These are phyloP conservation scores for Fonsecaea pugnacius DNA, from an alignment of 2,329 filamentous ascomycete genomes.

Conservation along the genomic window DNA sequence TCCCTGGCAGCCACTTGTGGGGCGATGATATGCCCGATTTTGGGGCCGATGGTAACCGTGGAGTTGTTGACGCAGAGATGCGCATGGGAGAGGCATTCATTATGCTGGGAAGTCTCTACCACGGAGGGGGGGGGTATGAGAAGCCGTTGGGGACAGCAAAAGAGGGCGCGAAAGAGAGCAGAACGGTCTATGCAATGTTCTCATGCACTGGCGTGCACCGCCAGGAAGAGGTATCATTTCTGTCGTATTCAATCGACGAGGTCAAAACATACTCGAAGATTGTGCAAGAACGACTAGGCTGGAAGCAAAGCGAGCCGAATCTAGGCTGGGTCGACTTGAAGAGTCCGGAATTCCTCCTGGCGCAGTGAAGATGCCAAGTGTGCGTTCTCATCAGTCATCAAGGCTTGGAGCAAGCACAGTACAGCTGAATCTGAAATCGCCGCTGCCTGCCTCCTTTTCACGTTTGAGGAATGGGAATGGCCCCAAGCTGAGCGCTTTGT, in stretches of 20 bases:
- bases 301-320: constrained; percentile 49
- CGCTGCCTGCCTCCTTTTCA: constrained; percentile 29
- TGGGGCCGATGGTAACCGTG: constrained; percentile 38
- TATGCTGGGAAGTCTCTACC: constrained; percentile 48
- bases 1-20: constrained; percentile 48
- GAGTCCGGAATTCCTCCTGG: constrained; percentile 43
- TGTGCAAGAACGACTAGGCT: constrained; percentile 46
- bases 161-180: constrained; percentile 29
- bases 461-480: constrained; percentile 38
- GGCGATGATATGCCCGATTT: constrained; percentile 46
- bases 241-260: constrained; percentile 46
- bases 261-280: constrained; percentile 46
- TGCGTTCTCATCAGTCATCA: constrained; percentile 16
- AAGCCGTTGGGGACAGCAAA: constrained; percentile 37
- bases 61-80: constrained; percentile 42
- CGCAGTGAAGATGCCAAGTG: constrained; percentile 14
- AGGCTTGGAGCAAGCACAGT: constrained; percentile 32
- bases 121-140: constrained; percentile 44
- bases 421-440: constrained; percentile 33
- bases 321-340: constrained; percentile 49
- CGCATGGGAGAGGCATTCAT: constrained; percentile 46
- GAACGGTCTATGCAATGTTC: constrained; percentile 49
- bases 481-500: constrained; percentile 40
- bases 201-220: constrained; percentile 47
- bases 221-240: constrained; percentile 45